Base-by-base conservation (phyloP, 805 yeast genomes). In the Candida krabiensis region DNA sequence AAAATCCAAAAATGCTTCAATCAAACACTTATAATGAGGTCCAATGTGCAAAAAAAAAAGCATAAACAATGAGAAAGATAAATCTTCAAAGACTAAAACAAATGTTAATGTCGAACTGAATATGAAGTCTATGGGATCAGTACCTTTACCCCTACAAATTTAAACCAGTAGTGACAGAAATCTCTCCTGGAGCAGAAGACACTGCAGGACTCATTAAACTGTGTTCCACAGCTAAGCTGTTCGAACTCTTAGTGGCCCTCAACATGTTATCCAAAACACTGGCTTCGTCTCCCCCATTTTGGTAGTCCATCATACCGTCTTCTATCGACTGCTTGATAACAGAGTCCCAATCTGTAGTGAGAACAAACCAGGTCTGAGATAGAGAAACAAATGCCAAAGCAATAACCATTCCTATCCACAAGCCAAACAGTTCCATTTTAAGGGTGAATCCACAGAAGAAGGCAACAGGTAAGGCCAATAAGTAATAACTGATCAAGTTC, bases 401-500 rank as follows among this genome's bases (percentile, higher is more conserved):
- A 33, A 70, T 61, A 29, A 76, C 67, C 49, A 74, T 66, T 28
- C 86, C 83, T 24, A 73, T 59, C 90, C 90, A 81, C 33, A 80
- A 64, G 3, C 90, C 90, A 38, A 69, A 65, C 36, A 80, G 65
- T 18, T 75, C 68, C 28, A 75, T 67, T 14, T 68, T 62, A 53
- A 69, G 66, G 19, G 66, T 62, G 53, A 82, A 82, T 1, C 83
- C 69, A 34, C 80, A 61, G 28, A 69, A 56, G 30, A 77, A 66
- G 5, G 85, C 71, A 52, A 79, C 59, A 4, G 89, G 89, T 13
- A 82, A 62, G 9, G 86, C 87, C 22, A 82, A 58, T 30, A 76
- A 63, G 48, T 82, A 81, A 56, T 80, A 81, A 5, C 82, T 66
- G 23, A 77, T 41, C 45, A 81, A 57, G 42, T 78, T 79, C 23